These are phyloP conservation scores for Cornus florida DNA, from an alignment of 148 eudicot species.

Conservation along the genomic window DNA sequence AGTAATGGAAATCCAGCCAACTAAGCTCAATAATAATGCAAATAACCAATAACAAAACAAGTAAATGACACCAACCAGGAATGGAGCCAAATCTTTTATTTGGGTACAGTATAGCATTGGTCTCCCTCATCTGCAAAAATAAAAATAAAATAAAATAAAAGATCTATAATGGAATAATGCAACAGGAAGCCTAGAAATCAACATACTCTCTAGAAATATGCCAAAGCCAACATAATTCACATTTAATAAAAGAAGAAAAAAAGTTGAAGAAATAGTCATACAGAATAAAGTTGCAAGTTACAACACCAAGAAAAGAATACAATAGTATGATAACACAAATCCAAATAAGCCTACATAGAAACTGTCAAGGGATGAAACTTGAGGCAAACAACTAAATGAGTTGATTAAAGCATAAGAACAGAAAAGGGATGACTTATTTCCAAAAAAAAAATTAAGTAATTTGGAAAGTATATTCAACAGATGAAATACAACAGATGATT, in stretches of 20 bases:
- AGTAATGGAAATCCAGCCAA: background rate
- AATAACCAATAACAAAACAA: background rate
- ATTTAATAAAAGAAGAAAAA: background rate
- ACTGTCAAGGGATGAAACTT: background rate
- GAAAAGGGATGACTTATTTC: background rate
- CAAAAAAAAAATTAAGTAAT: no score
- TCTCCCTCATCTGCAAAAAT: slow-evolving; percentile 57
- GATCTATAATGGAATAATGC: background rate
- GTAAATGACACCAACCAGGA: slow-evolving; percentile 53
- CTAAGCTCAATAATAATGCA: background rate
- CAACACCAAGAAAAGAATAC: background rate
- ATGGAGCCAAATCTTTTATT: slow-evolving; percentile 60
- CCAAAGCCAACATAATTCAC: background rate
- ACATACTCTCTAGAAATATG: background rate
- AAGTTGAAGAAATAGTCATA: background rate
- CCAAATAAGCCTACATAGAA: background rate
- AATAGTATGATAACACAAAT: background rate
- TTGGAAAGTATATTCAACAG: background rate
- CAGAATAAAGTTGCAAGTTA: background rate
- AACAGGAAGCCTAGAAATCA: background rate
- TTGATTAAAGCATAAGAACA: background rate
- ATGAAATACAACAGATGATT: background rate
- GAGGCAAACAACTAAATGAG: background rate
- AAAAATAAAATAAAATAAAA: background rate
- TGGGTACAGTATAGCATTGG: slow-evolving; percentile 33